Evolutionary conservation across 2,329 filamentous ascomycete species (phyloP), one percentile per base, ranked within the genome.

Genomic region (Colletotrichum somersetense): DNA sequence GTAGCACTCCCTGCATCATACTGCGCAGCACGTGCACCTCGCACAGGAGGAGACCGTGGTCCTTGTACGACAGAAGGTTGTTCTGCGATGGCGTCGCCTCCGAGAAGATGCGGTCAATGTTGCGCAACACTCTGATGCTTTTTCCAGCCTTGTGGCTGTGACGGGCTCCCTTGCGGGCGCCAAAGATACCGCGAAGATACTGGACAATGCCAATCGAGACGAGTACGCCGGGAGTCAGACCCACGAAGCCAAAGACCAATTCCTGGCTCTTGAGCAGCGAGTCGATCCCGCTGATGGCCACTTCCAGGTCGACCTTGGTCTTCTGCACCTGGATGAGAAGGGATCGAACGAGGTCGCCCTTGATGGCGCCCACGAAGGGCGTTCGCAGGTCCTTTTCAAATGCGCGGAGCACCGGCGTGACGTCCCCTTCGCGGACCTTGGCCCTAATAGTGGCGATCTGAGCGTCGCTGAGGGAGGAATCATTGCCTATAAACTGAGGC

Each of bases 251-350:
- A 83, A 99, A 99, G 33, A 99, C 93, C 59, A 99, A 88, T 80
- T 99, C 96, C 79, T 99, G 96, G 78, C 95, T 98, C 84, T 96
- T 97, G 70, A 99, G 87, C 42, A 99, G 88, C 44, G 94, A 91
- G 84, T 99, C 96, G 75, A 99, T 99, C 23, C 96, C 96, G 72
- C 93, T 94, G 84, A 99, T 95, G 18, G 96, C 96, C 73, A 98
- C 91, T 81, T 99, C 96, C 16, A 99, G 91, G 78, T 99, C 96
- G 11, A 99, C 96, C 85, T 99, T 99, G 30, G 96, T 98, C 87
- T 99, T 99, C 79, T 99, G 96, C 48, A 99, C 92, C 79, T 99
- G 96, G 67, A 99, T 98, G 56, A 99, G 86, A 38, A 99, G 89
- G 5, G 96, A 95, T 63, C 96, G 91, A 46, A 98, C 89, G 38